Base-by-base conservation (phyloP, 1,139 yeast species). In the Scheffersomyces stambukii region DNA sequence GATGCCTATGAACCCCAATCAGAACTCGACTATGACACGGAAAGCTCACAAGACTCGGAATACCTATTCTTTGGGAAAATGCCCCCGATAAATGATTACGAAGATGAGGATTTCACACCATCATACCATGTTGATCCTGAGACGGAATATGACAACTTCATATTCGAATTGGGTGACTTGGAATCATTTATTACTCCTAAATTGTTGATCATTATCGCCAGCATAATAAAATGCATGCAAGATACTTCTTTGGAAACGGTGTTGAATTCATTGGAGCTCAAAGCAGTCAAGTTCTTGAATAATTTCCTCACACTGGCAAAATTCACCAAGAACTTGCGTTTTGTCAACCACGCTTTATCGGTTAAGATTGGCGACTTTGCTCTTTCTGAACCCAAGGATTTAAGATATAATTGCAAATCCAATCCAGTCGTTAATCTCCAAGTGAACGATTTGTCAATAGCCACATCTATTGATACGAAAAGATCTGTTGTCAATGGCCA, bases 191-290 rank as follows among this genome's bases (percentile, higher is more conserved):
- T 67, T 0, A 57, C 70, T 2, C 73, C 80, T 0, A 38, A 37
- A 2, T 50, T 73, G 0, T 19, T 66, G 1, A 36, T 45, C 2
- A 40, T 53, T 0, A 15, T 68, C 3, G 57, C 67, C 1, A 44
- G 42, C 3, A 36, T 67, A 6, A 28, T 61, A 1, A 55, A 57
- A 7, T 60, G 62, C 4, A 47, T 58, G 23, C 47, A 60, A 8
- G 57, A 61, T n/a, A 59, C 52, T 28, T 56, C 64, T 4, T 45
- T 77, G 25, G 64, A 65, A 15, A 60, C 68, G 6, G 56, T 76
- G 2, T 60, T 88, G 50, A 96, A 89, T 48, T 49, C 54, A 12
- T 55, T 86, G 13, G 94, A 88, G 36, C 54, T 74, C 15, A 70
- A 74, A n/a, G 73, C 81, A 3, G 63, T 84, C 8, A 54, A 52